phyloP scores from a whole-genome alignment of 805 yeast species.

The Candida oleophila region DNA sequence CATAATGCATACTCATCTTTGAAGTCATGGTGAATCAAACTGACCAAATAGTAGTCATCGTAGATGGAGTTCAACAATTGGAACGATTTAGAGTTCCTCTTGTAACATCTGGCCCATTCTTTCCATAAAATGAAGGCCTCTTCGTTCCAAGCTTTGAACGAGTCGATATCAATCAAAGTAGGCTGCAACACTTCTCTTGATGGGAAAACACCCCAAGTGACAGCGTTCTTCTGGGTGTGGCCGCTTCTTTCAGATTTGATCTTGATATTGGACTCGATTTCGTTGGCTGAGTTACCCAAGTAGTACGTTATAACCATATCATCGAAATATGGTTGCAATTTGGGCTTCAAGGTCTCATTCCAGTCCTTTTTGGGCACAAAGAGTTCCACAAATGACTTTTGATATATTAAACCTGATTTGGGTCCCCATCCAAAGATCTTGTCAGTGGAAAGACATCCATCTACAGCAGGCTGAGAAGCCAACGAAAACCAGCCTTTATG shows the following conservation, averaged over 20 bases:
- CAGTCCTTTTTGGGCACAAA: constrained; percentile 75
- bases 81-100: constrained; percentile 53
- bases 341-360: constrained; percentile 54
- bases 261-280: constrained; percentile 60
- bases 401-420: constrained; percentile 80
- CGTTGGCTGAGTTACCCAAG: constrained; percentile 61
- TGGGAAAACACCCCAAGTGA: constrained; percentile 98
- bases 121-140: constrained; percentile 90
- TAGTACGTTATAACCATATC: constrained; percentile 67
- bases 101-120: constrained; percentile 87
- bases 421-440: constrained; percentile 98
- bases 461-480: constrained; percentile 95
- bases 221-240: constrained; percentile 62
- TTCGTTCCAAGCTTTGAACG: constrained; percentile 94
- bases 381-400: constrained; percentile 85
- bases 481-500: constrained; percentile 76
- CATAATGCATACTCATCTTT: constrained; percentile 72
- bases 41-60: constrained; percentile 70
- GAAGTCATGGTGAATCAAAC: constrained; percentile 84
- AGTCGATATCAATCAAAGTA: constrained; percentile 87
- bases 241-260: constrained; percentile 22
- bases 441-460: constrained; percentile 76
- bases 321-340: constrained; percentile 36
- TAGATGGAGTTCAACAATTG: constrained; percentile 60
- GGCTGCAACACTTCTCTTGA: constrained; percentile 87